Conservation (phyloP, 768 basidiomycete species). For the Mycena metata region DNA sequence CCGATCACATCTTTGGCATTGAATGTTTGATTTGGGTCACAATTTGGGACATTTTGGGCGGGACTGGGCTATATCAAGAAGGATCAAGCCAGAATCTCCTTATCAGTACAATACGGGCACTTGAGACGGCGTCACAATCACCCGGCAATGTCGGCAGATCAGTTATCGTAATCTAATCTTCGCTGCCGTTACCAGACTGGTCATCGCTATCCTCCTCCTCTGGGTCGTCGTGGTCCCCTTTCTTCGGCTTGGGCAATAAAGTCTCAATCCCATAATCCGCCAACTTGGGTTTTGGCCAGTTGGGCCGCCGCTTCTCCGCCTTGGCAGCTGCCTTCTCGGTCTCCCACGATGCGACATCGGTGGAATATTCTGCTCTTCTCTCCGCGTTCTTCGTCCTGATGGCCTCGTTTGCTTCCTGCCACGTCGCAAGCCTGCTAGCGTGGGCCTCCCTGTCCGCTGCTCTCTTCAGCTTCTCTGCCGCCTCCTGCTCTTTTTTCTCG, state of each 20-base stretch:
- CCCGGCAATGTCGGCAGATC: too few relatives aligned
- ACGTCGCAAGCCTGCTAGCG: not conserved
- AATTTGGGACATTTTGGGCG: not conserved
- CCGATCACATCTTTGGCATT: not conserved
- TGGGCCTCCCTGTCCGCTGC: too few relatives aligned
- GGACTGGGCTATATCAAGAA: not conserved
- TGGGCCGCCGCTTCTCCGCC: not conserved
- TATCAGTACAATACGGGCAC: not conserved
- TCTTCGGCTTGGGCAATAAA: too few relatives aligned
- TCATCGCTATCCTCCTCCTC: too few relatives aligned
- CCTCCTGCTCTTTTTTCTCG: too few relatives aligned
- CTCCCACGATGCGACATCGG: constrained; percentile 7
- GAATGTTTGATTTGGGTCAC: not conserved
- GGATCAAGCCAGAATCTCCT: not conserved
- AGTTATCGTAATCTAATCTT: too few relatives aligned
- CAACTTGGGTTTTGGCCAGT: not conserved
- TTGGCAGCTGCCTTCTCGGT: constrained; percentile 1
- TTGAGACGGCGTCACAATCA: too few relatives aligned
- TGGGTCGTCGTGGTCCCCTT: too few relatives aligned
- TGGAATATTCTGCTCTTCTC: not conserved
- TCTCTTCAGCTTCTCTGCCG: too few relatives aligned
- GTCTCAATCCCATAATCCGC: too few relatives aligned
- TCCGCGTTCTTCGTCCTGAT: not conserved
- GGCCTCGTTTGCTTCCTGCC: not conserved
- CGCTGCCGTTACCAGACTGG: too few relatives aligned